phyloP scores from a whole-genome alignment of 352 stramenopile species.

The Pythium dissotocum region DNA sequence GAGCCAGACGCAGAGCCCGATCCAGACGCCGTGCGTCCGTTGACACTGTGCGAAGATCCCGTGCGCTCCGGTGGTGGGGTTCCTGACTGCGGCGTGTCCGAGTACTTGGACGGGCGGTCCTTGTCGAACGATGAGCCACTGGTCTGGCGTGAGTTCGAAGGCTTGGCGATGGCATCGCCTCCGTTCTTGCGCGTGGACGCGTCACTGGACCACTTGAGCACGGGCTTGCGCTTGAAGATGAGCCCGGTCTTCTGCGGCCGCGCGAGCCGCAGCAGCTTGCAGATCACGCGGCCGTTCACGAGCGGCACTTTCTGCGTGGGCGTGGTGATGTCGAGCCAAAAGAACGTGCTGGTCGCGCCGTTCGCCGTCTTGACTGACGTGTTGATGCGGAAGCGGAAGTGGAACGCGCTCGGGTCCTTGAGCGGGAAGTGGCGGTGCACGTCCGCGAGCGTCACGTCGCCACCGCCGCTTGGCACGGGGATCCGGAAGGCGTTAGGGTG shows the following conservation, averaged over 20 bases:
- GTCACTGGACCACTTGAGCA: slow-evolving; percentile 58
- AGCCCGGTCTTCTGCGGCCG: slow-evolving; percentile 58
- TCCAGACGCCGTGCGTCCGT: slow-evolving; percentile 9
- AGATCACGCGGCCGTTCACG: slow-evolving; percentile 77
- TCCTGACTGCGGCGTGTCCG: slow-evolving; percentile 37
- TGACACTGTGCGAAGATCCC: slow-evolving; percentile 13
- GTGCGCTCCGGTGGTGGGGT: slow-evolving; percentile 7
- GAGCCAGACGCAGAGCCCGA: slow-evolving; percentile 14
- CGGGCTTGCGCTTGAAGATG: slow-evolving; percentile 71
- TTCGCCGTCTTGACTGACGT: slow-evolving; percentile 32
- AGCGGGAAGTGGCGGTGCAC: slow-evolving; percentile 71
- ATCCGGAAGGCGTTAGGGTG: slow-evolving; percentile 84
- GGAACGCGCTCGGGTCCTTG: slow-evolving; percentile 47
- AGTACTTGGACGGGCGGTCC: slow-evolving; percentile 65
- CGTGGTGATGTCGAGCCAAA: slow-evolving; percentile 71
- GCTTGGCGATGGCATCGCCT: slow-evolving; percentile 20
- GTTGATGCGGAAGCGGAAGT: slow-evolving; percentile 89
- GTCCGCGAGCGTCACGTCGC: slow-evolving; percentile 72
- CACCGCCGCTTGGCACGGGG: slow-evolving; percentile 28
- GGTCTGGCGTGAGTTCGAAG: slow-evolving; percentile 24
- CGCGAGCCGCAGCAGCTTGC: slow-evolving; percentile 74
- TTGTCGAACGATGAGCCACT: slow-evolving; percentile 44
- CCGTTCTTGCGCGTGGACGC: slow-evolving; percentile 12
- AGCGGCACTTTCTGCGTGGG: slow-evolving; percentile 68
- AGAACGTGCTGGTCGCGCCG: slow-evolving; percentile 62